Conservation (phyloP, 2,329 filamentous ascomycete species). For the Sporothrix humicola region DNA sequence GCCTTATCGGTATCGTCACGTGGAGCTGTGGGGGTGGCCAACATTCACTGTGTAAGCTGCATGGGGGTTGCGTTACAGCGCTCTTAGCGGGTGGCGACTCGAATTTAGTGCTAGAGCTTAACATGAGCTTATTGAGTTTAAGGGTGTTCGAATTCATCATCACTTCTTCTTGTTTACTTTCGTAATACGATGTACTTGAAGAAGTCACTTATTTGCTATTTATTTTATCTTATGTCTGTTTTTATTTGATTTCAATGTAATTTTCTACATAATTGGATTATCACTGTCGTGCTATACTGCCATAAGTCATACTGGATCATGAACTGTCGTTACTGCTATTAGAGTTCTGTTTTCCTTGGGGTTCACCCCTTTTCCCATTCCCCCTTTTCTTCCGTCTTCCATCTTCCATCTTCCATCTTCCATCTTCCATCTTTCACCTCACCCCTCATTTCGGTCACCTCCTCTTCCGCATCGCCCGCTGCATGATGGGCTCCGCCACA, state of each 20-base stretch:
- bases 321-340: neutral
- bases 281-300: too few species aligned
- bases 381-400: neutral
- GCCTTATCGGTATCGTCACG: slow-evolving; percentile 32
- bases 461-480: slow-evolving; percentile 24
- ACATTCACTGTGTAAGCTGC: neutral
- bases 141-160: neutral
- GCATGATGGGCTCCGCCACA: slow-evolving; percentile 38
- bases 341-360: neutral
- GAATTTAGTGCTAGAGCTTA: neutral
- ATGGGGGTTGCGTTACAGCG: neutral
- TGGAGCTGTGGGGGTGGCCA: slow-evolving; percentile 3
- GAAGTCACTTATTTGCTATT: neutral
- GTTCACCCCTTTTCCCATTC: neutral
- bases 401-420: neutral
- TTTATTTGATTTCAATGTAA: neutral
- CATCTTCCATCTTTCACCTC: neutral
- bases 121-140: neutral
- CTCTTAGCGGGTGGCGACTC: neutral
- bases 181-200: neutral
- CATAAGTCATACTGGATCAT: neutral
- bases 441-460: neutral
- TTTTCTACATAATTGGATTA: neutral
- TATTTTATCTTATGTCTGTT: neutral
- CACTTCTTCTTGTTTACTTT: neutral